Conservation (phyloP, 2,329 filamentous ascomycete species). For the Amesomyces nigricolor region DNA sequence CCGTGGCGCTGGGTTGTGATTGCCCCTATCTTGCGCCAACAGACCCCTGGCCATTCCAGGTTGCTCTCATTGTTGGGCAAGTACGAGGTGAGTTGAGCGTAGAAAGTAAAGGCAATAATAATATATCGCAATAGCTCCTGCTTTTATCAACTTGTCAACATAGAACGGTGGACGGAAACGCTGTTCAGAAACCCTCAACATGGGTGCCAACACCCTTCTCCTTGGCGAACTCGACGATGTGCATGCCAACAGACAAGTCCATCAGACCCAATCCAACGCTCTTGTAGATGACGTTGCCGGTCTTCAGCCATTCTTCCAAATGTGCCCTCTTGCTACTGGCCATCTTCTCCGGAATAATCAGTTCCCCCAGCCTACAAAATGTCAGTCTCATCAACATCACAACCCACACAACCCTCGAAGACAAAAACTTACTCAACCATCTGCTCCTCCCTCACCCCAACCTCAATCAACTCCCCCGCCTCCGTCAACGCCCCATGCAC, state of each 20-base stretch:
- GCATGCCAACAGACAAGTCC: slow-evolving; percentile 58
- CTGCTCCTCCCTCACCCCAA: slow-evolving; percentile 64
- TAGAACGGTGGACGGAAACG: no score
- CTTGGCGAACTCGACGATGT: slow-evolving; percentile 51
- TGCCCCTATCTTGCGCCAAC: no score
- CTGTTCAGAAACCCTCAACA: slow-evolving; percentile 45
- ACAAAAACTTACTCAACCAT: slow-evolving; percentile 63
- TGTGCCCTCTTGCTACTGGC: slow-evolving; percentile 31
- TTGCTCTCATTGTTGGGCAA: no score
- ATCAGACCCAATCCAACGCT: slow-evolving; percentile 61
- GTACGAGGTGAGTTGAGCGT: no score
- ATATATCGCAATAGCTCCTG: no score
- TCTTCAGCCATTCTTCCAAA: slow-evolving; percentile 50
- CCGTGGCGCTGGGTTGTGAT: no score
- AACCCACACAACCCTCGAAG: neutral
- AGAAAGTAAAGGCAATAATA: no score
- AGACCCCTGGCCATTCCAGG: no score
- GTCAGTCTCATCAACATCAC: neutral
- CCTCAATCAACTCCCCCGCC: slow-evolving; percentile 80
- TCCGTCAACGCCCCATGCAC: slow-evolving; percentile 60
- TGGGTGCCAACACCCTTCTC: slow-evolving; percentile 49
- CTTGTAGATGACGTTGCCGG: slow-evolving; percentile 64
- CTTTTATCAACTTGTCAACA: no score
- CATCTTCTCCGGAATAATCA: slow-evolving; percentile 50
- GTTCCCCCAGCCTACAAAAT: slow-evolving; percentile 61